Conservation (phyloP, 495 filamentous ascomycete genomes). For the Barbatosphaeria neglecta region DNA sequence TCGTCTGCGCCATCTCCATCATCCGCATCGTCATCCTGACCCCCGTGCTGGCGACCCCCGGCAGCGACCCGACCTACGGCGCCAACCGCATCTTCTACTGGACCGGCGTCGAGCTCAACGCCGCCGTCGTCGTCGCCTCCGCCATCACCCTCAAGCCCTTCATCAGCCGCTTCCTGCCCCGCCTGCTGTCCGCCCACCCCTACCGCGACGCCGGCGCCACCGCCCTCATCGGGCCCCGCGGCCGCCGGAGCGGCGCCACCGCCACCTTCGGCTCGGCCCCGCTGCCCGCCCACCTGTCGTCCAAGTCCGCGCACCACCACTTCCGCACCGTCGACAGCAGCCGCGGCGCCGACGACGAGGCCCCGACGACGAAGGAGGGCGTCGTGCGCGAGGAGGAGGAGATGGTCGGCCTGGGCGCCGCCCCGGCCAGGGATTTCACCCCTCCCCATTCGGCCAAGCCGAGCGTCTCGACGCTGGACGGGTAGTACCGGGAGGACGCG, state of each 20-base stretch:
- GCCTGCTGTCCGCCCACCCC: conserved; percentile 10
- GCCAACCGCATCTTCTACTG: conserved; percentile 23
- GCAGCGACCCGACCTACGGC: conserved; percentile 15
- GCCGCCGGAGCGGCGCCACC: not conserved
- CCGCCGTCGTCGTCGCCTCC: conserved; percentile 30
- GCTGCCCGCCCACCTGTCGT: not conserved
- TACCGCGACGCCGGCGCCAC: not conserved
- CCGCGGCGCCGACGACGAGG: not conserved
- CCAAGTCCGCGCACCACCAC: not conserved
- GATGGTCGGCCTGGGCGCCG: not conserved
- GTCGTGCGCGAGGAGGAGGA: not conserved
- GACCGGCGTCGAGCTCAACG: conserved; percentile 32
- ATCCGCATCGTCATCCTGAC: conserved; percentile 16
- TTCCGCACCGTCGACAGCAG: not conserved
- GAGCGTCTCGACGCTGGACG: not conserved
- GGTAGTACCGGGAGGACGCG: not conserved
- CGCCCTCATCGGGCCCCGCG: not conserved
- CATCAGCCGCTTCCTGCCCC: conserved; percentile 18
- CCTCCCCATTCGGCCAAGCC: not conserved
- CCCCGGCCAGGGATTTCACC: not conserved
- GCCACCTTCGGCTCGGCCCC: not conserved
- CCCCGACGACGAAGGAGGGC: not conserved
- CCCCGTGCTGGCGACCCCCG: conserved; percentile 6
- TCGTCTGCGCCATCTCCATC: conserved; percentile 23
- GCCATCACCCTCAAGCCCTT: conserved; percentile 23